Evolutionary conservation across 768 basidiomycete genomes (phyloP), one percentile per base, ranked within the genome.

Genomic region (Rhodotorula sphaerocarpa): DNA sequence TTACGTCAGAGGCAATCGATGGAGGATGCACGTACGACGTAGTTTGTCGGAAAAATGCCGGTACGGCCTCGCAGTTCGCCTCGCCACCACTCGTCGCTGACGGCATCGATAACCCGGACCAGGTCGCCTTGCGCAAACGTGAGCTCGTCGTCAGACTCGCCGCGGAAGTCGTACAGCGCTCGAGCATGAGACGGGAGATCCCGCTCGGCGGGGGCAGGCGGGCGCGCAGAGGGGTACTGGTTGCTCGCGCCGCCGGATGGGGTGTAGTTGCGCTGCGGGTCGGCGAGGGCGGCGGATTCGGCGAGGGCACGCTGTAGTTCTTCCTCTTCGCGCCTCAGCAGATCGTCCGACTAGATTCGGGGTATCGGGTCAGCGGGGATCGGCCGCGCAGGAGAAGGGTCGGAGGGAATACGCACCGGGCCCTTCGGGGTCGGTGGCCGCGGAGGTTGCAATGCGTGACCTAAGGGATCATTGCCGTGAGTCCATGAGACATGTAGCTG

Each of bases 21-120:
- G 56, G 11, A 30, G 34, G 16, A 43, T 5, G 47, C 42, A 80
- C 85, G 11, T 70, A 88, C 89, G 70, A 96, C 90, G 77, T 96
- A 95, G 74, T 93, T 95, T 25, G 93, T 89, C 0, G 93, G 93
- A 75, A 97, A 96, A 50, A 97, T 97, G 47, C 90, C 90, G 5
- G 90, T 61, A 87, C 78, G 0, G 89, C 91, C 72, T 84, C 14
- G 87, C 48, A 92, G 75, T 70, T 95, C 48, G 1, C 93, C 93
- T 28, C 89, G 77, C 90, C 91, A 96, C 93, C 93, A 97, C 73
- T 95, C 90, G 70, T 88, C 86, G 75, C 93, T 93, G 28, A 86
- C 86, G 30, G 90, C 83, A 74, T 95, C 90, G 28, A 96, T 84
- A 20, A 97, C 92, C 72, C 90, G 90, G 78, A 96, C 90, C 50